Conservation (phyloP, 768 basidiomycete genomes). For the Trametes sanguinea region DNA sequence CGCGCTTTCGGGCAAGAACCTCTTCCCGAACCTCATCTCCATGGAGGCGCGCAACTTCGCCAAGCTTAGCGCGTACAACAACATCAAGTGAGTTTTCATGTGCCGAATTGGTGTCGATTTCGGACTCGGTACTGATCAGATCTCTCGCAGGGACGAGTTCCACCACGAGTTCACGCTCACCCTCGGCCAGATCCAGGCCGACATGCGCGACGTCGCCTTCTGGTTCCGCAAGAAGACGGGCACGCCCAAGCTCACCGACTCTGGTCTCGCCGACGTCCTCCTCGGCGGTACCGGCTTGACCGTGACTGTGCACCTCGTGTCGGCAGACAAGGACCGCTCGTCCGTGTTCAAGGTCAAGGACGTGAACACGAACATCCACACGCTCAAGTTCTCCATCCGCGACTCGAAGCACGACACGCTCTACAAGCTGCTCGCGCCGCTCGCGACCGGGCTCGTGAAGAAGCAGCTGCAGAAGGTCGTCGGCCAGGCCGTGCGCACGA, state of each 20-base stretch:
- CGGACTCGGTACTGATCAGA: neutral
- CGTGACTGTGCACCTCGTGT: conserved; percentile 61
- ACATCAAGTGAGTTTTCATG: conserved; percentile 27
- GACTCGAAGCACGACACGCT: conserved; percentile 89
- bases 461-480: conserved; percentile 64
- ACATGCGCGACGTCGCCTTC: conserved; percentile 94
- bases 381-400: conserved; percentile 86
- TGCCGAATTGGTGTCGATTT: neutral
- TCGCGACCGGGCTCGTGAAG: conserved; percentile 84
- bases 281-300: conserved; percentile 82
- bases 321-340: conserved; percentile 58
- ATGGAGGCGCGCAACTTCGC: conserved; percentile 79
- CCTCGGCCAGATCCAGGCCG: conserved; percentile 86
- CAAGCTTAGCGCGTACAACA: conserved; percentile 80
- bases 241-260: conserved; percentile 76
- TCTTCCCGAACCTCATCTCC: conserved; percentile 79
- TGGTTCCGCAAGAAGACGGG: conserved; percentile 86
- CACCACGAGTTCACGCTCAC: conserved; percentile 77
- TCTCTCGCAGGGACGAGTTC: conserved; percentile 47
- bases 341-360: conserved; percentile 74
- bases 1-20: conserved; percentile 81
- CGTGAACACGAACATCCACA: conserved; percentile 79
- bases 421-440: conserved; percentile 80
- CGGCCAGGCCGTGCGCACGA: conserved; percentile 69
- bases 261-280: conserved; percentile 82